Evolutionary conservation across 169 alveolate genomes (phyloP).

Genomic region (Plasmodium relictum): DNA sequence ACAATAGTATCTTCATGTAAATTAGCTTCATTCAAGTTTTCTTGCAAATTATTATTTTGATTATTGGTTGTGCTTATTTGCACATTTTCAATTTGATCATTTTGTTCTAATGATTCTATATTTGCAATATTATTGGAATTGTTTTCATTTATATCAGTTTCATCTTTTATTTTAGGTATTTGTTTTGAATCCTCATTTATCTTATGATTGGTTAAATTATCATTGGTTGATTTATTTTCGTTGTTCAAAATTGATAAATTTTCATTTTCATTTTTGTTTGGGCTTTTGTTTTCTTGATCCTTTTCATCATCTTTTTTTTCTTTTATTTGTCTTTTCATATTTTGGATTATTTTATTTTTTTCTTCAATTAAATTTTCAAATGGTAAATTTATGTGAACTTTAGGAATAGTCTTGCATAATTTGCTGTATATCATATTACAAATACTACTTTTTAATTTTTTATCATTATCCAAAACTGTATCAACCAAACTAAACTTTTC

Average conservation of each 20-base stretch:
- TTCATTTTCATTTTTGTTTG: neutral
- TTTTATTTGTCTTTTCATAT: constrained; percentile 22
- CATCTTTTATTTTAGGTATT: neutral
- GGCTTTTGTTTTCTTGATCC: constrained; percentile 1
- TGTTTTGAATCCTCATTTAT: neutral
- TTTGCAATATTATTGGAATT: neutral
- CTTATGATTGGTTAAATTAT: neutral
- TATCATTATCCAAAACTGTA: constrained; percentile 66
- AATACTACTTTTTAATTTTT: constrained; percentile 50
- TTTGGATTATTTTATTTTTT: constrained; percentile 66
- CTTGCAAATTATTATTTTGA: neutral
- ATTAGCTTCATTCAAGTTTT: neutral
- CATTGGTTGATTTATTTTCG: neutral
- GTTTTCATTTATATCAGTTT: neutral
- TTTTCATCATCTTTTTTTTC: constrained; percentile 26
- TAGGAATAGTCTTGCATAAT: constrained; percentile 69
- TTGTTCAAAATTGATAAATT: neutral
- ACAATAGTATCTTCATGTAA: neutral
- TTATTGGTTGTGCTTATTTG: neutral
- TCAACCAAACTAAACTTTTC: constrained; percentile 39
- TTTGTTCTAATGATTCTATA: neutral
- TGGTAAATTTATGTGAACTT: constrained; percentile 69
- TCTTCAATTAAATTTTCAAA: constrained; percentile 57
- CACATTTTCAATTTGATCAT: neutral
- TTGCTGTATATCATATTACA: constrained; percentile 55